phyloP scores from a whole-genome alignment of 164 flowering plant genomes.

The Cinnamomum chago region DNA sequence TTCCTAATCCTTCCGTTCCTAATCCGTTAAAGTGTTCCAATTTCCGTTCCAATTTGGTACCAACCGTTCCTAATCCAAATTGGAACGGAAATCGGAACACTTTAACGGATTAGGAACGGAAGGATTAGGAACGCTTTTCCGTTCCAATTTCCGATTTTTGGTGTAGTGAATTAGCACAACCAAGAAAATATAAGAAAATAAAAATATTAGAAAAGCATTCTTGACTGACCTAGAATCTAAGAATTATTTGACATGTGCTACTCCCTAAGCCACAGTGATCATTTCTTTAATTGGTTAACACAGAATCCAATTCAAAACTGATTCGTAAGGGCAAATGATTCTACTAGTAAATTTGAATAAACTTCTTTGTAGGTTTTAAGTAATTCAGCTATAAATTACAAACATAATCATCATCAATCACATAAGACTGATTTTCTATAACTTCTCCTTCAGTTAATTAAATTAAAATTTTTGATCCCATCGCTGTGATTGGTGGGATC shows the following conservation, averaged over 20 bases:
- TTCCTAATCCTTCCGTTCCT: too few relatives aligned
- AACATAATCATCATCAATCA: conserved; percentile 21
- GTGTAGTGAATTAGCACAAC: background rate
- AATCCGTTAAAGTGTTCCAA: too few relatives aligned
- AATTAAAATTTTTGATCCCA: conserved; percentile 14
- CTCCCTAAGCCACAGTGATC: background rate
- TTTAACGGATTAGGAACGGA: too few relatives aligned
- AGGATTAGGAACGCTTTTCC: too few relatives aligned
- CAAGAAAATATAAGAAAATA: too few relatives aligned
- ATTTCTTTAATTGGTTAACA: background rate
- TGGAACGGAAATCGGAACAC: too few relatives aligned
- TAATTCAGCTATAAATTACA: background rate
- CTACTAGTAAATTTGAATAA: background rate
- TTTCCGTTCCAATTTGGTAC: too few relatives aligned
- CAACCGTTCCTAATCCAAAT: too few relatives aligned
- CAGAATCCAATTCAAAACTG: background rate
- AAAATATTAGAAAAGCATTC: too few relatives aligned
- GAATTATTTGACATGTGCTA: background rate
- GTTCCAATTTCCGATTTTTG: too few relatives aligned
- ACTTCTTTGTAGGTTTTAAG: background rate
- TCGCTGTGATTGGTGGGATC: conserved; percentile 20
- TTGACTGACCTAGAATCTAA: background rate
- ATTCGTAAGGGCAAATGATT: background rate
- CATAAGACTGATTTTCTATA: conserved; percentile 20
- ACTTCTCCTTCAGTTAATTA: conserved; percentile 17